Conservation (phyloP, 1,284 basidiomycete genomes). For the Trametes pubescens region DNA sequence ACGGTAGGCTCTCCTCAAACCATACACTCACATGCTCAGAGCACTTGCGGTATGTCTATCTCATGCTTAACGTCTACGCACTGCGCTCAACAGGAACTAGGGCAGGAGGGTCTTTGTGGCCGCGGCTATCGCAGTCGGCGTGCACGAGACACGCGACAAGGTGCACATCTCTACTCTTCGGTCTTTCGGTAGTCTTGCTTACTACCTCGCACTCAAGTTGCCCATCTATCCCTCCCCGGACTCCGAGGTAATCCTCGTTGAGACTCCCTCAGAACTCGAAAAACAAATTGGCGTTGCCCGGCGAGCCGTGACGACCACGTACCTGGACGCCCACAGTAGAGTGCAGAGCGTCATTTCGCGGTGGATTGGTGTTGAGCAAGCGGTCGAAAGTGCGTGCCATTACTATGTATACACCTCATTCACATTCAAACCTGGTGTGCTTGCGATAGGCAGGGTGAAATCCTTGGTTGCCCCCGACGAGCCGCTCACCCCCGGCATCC, state of each 20-base stretch:
- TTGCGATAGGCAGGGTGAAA: slow-evolving; percentile 76
- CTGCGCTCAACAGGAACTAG: slow-evolving; percentile 6
- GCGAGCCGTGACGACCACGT: slow-evolving; percentile 60
- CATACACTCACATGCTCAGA: slow-evolving; percentile 29
- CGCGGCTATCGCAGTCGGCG: slow-evolving; percentile 33
- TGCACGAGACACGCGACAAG: slow-evolving; percentile 36
- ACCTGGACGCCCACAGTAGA: slow-evolving; percentile 63
- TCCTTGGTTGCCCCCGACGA: slow-evolving; percentile 82
- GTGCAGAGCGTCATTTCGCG: slow-evolving; percentile 76
- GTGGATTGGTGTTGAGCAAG: slow-evolving; percentile 86
- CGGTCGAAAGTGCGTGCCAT: slow-evolving; percentile 77
- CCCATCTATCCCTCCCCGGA: slow-evolving; percentile 78
- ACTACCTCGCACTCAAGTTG: slow-evolving; percentile 54
- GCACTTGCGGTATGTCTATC: slow-evolving; percentile 27
- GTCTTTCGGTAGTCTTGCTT: neutral
- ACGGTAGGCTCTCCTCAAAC: neutral
- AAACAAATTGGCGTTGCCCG: slow-evolving; percentile 74
- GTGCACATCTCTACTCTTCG: too few relatives aligned
- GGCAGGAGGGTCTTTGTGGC: slow-evolving; percentile 32
- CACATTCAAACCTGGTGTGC: neutral
- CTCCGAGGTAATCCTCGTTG: slow-evolving; percentile 71
- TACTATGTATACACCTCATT: neutral
- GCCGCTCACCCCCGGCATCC: slow-evolving; percentile 82
- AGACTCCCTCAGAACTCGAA: slow-evolving; percentile 77
- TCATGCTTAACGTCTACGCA: neutral